A percentile compares a stretch with the other conserved stretches of the same genome.
phyloP scores from a whole-genome alignment of 768 basidiomycete genomes.

The Pholiota molesta region DNA sequence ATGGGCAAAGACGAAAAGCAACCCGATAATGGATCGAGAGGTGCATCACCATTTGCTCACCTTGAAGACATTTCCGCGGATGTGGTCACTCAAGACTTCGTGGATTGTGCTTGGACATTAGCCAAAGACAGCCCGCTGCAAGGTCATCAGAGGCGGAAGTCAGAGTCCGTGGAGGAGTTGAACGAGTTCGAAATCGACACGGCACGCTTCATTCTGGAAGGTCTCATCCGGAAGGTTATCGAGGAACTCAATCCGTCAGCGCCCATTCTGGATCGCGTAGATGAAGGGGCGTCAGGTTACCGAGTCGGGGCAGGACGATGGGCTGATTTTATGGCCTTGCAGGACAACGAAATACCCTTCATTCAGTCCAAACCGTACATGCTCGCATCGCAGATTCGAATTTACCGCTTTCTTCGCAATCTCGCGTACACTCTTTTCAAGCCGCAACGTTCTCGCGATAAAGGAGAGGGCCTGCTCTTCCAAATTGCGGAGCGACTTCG shows the following conservation, averaged over 20 bases:
- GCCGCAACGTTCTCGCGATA: neutral
- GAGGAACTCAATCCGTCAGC: slow-evolving; percentile 30
- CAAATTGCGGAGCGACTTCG: slow-evolving; percentile 18
- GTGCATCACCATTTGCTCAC: slow-evolving; percentile 12
- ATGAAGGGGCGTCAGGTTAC: slow-evolving; percentile 10
- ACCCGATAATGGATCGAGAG: slow-evolving; percentile 28
- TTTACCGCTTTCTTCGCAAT: slow-evolving; percentile 55
- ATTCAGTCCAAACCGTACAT: slow-evolving; percentile 49
- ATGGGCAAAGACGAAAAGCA: slow-evolving; percentile 19
- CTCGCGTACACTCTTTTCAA: slow-evolving; percentile 16
- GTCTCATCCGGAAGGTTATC: slow-evolving; percentile 46
- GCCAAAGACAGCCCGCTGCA: slow-evolving; percentile 32
- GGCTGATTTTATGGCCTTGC: slow-evolving; percentile 54
- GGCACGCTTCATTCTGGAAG: slow-evolving; percentile 57
- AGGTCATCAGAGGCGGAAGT: neutral
- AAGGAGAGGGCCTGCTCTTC: neutral
- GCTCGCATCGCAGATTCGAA: slow-evolving; percentile 52
- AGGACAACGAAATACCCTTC: slow-evolving; percentile 57
- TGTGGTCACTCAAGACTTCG: slow-evolving; percentile 37
- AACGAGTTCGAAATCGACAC: slow-evolving; percentile 61
- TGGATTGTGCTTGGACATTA: slow-evolving; percentile 51
- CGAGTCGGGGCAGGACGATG: slow-evolving; percentile 36
- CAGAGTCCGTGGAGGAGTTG: slow-evolving; percentile 31
- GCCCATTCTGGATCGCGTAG: slow-evolving; percentile 14
- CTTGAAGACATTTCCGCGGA: slow-evolving; percentile 27